phyloP scores from a whole-genome alignment of 495 filamentous ascomycete genomes.

The Glarea lozoyensis region DNA sequence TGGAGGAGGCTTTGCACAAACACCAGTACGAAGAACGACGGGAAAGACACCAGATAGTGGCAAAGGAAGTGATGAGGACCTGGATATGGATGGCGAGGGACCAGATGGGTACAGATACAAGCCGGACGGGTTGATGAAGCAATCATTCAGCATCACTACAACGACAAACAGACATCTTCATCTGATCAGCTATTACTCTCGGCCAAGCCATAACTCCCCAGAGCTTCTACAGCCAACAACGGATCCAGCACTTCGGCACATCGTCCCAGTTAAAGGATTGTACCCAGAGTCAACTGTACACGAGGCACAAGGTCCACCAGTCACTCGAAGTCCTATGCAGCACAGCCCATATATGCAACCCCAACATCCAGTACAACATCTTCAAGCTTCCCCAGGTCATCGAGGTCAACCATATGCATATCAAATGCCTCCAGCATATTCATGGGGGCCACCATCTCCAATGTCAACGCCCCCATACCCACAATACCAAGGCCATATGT shows the following conservation, averaged over 20 bases:
- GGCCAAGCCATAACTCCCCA: constrained; percentile 56
- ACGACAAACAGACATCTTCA: constrained; percentile 84
- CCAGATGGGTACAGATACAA: constrained; percentile 97
- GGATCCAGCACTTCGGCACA: constrained; percentile 73
- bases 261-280: constrained; percentile 80
- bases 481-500: constrained; percentile 14
- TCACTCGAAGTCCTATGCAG: constrained; percentile 40
- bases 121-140: constrained; percentile 95
- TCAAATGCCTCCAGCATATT: constrained; percentile 33
- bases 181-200: constrained; percentile 92
- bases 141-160: constrained; percentile 98
- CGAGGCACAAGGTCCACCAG: constrained; percentile 47
- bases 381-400: constrained; percentile 24
- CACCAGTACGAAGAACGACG: constrained; percentile 34
- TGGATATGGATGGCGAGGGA: constrained; percentile 69
- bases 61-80: constrained; percentile 70
- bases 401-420: constrained; percentile 31
- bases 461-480: constrained; percentile 31
- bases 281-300: constrained; percentile 96
- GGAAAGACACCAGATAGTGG: constrained; percentile 77
- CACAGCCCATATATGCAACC: constrained; percentile 26
- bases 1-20: constrained; percentile 50
- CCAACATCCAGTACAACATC: constrained; percentile 38
- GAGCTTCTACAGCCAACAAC: constrained; percentile 69
- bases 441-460: constrained; percentile 62